Evolutionary conservation across 768 basidiomycete genomes (phyloP), one percentile per base, ranked within the genome.

Genomic region (Clathrus columnatus): DNA sequence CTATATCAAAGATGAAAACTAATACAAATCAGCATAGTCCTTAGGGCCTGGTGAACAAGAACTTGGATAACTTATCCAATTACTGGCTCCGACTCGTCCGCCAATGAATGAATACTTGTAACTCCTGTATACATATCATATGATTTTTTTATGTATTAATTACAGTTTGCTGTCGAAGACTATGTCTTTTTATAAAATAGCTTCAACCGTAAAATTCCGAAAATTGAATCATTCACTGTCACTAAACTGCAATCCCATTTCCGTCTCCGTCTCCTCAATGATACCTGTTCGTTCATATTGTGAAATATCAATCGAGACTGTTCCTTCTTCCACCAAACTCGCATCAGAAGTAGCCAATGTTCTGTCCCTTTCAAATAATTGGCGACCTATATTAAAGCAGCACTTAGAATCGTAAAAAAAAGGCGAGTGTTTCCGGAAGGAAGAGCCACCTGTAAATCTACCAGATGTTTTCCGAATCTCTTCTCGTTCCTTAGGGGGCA

Each of bases 361-460:
- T 55, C 73, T 80, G 65, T 91, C 84, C 36, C 81, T 80, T 70
- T 95, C 91, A 69, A 98, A 99, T 45, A 97, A 71, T 71, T 96
- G 92, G 21, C 91, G 84, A 24, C 95, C 95, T 95, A 61, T 55
- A 8, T 44, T n/a, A 47, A 49, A 46, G 30, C 18, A 41, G 8
- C 36, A 28, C 28, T 60, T 48, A 52, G n/a, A 51, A 29, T 57
- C 36, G 6, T 43, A 27, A 51, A 23, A 48, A 29, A 62, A 44
- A 24, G 53, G 50, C 44, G 46, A n/a, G 29, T 24, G 30, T 24
- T 27, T 14, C 11, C 55, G 18, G 30, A 41, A 36, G 36, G 43
- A 23, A 26, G 30, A 65, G 79, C 56, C 61, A 91, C 95, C 95
- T 55, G 79, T 78, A 30, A 83, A 69, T 58, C 93, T 77, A 51